Conservation (phyloP, 805 yeast genomes). For the Candida jianshihensis region DNA sequence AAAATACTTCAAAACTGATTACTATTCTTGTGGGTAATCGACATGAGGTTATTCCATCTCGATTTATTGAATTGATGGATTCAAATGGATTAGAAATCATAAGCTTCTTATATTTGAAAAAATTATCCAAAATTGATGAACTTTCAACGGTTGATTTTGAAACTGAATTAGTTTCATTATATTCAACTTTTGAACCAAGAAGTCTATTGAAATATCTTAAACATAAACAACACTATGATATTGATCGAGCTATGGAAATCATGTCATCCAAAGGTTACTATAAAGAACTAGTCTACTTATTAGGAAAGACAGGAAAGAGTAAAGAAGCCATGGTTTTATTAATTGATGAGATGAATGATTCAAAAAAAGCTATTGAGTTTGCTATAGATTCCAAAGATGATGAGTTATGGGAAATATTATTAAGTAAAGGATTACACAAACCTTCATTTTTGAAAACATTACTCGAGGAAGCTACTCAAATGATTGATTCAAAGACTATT, state of each 20-base stretch:
- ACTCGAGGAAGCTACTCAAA: conserved; percentile 59
- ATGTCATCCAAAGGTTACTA: conserved; percentile 49
- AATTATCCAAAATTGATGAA: conserved; percentile 50
- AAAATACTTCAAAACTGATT: conserved; percentile 37
- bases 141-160: conserved; percentile 51
- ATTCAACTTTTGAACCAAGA: conserved; percentile 51
- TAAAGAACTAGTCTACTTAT: conserved; percentile 72
- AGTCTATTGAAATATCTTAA: conserved; percentile 56
- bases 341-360: conserved; percentile 70
- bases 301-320: conserved; percentile 78
- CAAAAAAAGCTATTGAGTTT: conserved; percentile 73
- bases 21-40: conserved; percentile 53
- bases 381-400: conserved; percentile 60
- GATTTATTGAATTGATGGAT: conserved; percentile 41
- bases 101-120: conserved; percentile 59
- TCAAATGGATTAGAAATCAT: conserved; percentile 37
- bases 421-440: conserved; percentile 61
- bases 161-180: conserved; percentile 57
- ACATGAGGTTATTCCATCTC: conserved; percentile 54
- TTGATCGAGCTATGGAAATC: conserved; percentile 59
- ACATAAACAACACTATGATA: conserved; percentile 53
- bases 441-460: conserved; percentile 75
- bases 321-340: conserved; percentile 70
- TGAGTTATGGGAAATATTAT: conserved; percentile 75
- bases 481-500: conserved; percentile 62